A percentile compares a stretch with the other conserved stretches of the same genome.
phyloP scores from a whole-genome alignment of 2,329 filamentous ascomycete species.

The Daldinia sp. region DNA sequence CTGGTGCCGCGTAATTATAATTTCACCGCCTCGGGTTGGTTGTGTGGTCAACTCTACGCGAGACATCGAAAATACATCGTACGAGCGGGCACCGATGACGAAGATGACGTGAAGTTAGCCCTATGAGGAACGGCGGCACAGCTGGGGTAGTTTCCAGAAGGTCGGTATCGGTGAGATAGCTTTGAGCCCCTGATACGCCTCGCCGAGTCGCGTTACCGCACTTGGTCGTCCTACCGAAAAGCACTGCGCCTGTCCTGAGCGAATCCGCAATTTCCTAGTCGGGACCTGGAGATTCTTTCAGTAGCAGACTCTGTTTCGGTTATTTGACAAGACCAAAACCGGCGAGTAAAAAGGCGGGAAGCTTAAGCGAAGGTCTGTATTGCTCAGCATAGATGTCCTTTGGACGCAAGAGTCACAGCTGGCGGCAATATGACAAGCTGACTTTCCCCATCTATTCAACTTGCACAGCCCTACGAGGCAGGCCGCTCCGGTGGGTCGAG shows the following conservation, averaged over 20 bases:
- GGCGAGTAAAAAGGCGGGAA: too few relatives aligned
- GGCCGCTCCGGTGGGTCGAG: not conserved
- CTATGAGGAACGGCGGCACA: conserved; percentile 6
- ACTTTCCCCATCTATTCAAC: not conserved
- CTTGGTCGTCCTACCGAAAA: too few relatives aligned
- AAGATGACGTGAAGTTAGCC: conserved; percentile 19
- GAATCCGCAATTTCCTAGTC: too few relatives aligned
- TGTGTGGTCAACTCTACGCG: conserved; percentile 1
- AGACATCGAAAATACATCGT: conserved; percentile 11
- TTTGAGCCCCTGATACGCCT: too few relatives aligned
- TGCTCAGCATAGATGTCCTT: not conserved
- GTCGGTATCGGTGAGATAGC: conserved; percentile 13
- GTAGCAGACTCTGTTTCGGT: too few relatives aligned
- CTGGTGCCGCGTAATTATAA: conserved; percentile 26
- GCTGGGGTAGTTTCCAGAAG: not conserved
- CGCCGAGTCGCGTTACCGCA: too few relatives aligned
- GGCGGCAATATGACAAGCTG: not conserved
- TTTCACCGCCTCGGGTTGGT: conserved; percentile 29
- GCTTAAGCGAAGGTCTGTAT: too few relatives aligned
- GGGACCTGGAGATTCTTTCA: too few relatives aligned
- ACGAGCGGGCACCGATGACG: conserved; percentile 22
- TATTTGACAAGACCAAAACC: too few relatives aligned
- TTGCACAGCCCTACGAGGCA: conserved; percentile 29
- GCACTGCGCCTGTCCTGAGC: not conserved
- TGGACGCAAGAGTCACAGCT: conserved; percentile 2